Percentiles rank a stretch among this genome's conserved stretches.
These are phyloP conservation scores for Talaromyces sp. DNA, from an alignment of 2,329 filamentous ascomycete genomes.

Conservation along the genomic window DNA sequence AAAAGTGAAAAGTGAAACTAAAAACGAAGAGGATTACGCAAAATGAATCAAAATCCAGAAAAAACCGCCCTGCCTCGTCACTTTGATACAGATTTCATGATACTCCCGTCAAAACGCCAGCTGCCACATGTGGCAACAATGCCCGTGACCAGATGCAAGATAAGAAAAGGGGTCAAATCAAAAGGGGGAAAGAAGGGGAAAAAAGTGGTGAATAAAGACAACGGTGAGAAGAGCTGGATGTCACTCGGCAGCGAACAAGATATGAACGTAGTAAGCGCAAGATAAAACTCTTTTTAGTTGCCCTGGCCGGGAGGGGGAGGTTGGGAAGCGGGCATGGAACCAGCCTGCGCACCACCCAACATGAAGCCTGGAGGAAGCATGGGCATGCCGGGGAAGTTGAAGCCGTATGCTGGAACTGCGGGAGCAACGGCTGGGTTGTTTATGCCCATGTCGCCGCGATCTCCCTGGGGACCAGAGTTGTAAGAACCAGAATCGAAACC, in stretches of 20 bases:
- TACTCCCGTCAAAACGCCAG: constrained; percentile 2
- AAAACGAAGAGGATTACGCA: background rate
- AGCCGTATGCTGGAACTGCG: constrained; percentile 59
- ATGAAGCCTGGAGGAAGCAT: constrained; percentile 54
- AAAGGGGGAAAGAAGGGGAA: constrained; percentile 2
- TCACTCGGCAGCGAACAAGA: too few species aligned
- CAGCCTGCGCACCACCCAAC: constrained; percentile 42
- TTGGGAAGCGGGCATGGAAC: constrained; percentile 33
- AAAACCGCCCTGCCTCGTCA: background rate
- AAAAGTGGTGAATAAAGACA: constrained; percentile 7
- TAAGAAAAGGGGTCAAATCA: constrained; percentile 10
- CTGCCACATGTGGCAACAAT: background rate
- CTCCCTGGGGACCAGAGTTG: constrained; percentile 28
- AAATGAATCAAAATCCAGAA: background rate
- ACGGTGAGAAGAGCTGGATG: background rate
- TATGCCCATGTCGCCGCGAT: constrained; percentile 39
- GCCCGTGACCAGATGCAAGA: constrained; percentile 1
- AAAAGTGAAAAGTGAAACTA: background rate
- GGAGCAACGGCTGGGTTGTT: constrained; percentile 56
- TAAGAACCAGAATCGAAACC: constrained; percentile 27
- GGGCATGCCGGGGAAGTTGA: constrained; percentile 54
- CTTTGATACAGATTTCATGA: constrained; percentile 5
- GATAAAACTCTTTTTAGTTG: constrained; percentile 18
- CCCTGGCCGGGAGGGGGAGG: constrained; percentile 45
- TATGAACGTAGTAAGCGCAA: constrained; percentile 2